These are phyloP conservation scores for Paraleonurus japonicus DNA, from an alignment of 257 asterid species.

Conservation along the genomic window DNA sequence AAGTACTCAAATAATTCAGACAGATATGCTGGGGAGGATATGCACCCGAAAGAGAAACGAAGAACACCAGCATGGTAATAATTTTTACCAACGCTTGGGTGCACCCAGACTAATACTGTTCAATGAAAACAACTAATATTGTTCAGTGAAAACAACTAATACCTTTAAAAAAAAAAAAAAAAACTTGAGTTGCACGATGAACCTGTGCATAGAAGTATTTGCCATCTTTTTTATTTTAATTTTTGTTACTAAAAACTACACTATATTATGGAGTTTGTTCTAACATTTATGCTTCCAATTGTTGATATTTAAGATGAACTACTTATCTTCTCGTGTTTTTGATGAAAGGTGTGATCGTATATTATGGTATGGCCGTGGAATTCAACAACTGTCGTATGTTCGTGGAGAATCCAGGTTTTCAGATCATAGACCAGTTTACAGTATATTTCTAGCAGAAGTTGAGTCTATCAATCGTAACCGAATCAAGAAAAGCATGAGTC, in stretches of 20 bases:
- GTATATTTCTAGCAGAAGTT: conserved; percentile 80
- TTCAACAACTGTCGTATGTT: conserved; percentile 84
- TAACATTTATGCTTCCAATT: not conserved
- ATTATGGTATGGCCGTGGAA: conserved; percentile 87
- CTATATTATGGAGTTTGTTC: not conserved
- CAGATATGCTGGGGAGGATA: conserved; percentile 76
- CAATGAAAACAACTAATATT: too few relatives aligned
- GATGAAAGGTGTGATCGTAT: conserved; percentile 96
- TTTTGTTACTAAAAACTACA: too few relatives aligned
- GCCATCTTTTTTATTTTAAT: too few relatives aligned
- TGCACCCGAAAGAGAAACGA: conserved; percentile 78
- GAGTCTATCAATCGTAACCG: conserved; percentile 66
- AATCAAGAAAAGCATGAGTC: conserved; percentile 66
- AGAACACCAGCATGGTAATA: conserved; percentile 96
- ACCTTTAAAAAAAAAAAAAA: too few relatives aligned
- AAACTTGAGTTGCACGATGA: too few relatives aligned
- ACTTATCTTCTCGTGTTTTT: conserved; percentile 4
- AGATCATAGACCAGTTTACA: conserved; percentile 86
- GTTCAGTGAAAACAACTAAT: too few relatives aligned
- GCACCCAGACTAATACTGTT: too few relatives aligned
- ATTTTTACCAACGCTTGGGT: too few relatives aligned
- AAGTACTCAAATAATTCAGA: conserved; percentile 86
- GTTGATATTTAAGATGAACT: not conserved
- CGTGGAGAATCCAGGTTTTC: conserved; percentile 97
- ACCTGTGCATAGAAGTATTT: too few relatives aligned